Percentiles rank a stretch among this genome's conserved stretches.
These are phyloP conservation scores for Cercis canadensis DNA, from an alignment of 306 rosid genomes.

Conservation along the genomic window DNA sequence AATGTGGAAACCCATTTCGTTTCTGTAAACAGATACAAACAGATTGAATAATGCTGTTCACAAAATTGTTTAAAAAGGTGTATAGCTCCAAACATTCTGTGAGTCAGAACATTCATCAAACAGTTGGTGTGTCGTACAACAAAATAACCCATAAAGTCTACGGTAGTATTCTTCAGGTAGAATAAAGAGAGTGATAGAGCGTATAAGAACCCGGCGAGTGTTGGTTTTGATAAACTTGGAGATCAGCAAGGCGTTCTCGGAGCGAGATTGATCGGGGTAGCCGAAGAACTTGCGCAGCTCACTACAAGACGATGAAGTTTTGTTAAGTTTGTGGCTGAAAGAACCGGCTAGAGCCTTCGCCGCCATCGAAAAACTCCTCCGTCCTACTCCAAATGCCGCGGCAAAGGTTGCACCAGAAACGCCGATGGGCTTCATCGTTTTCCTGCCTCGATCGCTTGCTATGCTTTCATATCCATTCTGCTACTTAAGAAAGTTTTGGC, in stretches of 20 bases:
- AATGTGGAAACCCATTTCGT: too few relatives aligned
- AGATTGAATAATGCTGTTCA: background rate
- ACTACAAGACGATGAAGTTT: slow-evolving; percentile 41
- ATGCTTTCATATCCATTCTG: too few relatives aligned
- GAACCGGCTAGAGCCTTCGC: background rate
- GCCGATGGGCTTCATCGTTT: too few relatives aligned
- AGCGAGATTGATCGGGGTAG: slow-evolving; percentile 55
- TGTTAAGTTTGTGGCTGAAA: slow-evolving; percentile 23
- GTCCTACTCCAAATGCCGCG: slow-evolving; percentile 23
- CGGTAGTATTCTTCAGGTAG: background rate
- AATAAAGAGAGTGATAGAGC: background rate
- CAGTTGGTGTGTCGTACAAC: slow-evolving; percentile 3
- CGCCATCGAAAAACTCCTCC: slow-evolving; percentile 43
- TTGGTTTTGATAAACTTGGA: slow-evolving; percentile 68
- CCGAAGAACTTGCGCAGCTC: slow-evolving; percentile 62
- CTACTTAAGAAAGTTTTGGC: too few relatives aligned
- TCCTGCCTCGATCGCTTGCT: too few relatives aligned
- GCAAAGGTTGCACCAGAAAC: slow-evolving; percentile 13
- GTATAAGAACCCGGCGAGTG: slow-evolving; percentile 43
- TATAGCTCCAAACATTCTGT: background rate
- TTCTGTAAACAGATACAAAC: background rate
- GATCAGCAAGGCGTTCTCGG: slow-evolving; percentile 47
- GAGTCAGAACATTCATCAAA: slow-evolving; percentile 43
- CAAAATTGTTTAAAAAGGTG: background rate
- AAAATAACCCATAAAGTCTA: background rate